Conservation (phyloP, 140 eudicot genomes). For the Bidens hawaiensis region DNA sequence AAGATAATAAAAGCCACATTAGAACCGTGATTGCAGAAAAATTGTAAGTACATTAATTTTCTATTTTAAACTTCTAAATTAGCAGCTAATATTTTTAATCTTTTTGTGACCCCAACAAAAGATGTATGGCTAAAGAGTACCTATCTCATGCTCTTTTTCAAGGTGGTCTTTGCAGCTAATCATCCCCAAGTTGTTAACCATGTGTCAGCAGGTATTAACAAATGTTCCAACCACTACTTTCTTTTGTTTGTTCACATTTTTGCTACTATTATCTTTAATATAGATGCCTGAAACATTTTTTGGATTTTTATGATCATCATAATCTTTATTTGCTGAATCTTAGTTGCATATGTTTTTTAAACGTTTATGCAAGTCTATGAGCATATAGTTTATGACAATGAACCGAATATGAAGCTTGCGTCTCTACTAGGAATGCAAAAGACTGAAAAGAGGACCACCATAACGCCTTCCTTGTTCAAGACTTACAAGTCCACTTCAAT, state of each 20-base stretch:
- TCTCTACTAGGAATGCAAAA: constrained; percentile 82
- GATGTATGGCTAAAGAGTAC: too few relatives aligned
- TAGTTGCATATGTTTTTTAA: neutral
- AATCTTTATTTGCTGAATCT: neutral
- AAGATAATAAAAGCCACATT: too few relatives aligned
- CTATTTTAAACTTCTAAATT: too few relatives aligned
- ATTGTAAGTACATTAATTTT: too few relatives aligned
- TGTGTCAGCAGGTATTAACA: constrained; percentile 89
- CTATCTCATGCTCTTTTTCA: too few relatives aligned
- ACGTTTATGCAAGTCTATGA: constrained; percentile 69
- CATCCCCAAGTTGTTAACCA: constrained; percentile 96
- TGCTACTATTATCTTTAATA: neutral
- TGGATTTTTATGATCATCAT: constrained; percentile 10
- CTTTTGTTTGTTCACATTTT: neutral
- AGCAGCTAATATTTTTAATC: too few relatives aligned
- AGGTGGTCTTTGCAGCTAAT: constrained; percentile 89
- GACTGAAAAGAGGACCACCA: constrained; percentile 64
- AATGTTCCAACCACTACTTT: neutral
- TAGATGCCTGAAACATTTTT: constrained; percentile 25
- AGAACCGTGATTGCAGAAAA: too few relatives aligned
- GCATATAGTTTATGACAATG: constrained; percentile 65
- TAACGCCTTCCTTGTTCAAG: constrained; percentile 90
- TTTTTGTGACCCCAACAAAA: too few relatives aligned
- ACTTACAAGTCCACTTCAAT: constrained; percentile 60
- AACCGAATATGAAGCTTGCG: constrained; percentile 70